phyloP scores from a whole-genome alignment of 1,284 basidiomycete species.

The Amylostereum areolatum region DNA sequence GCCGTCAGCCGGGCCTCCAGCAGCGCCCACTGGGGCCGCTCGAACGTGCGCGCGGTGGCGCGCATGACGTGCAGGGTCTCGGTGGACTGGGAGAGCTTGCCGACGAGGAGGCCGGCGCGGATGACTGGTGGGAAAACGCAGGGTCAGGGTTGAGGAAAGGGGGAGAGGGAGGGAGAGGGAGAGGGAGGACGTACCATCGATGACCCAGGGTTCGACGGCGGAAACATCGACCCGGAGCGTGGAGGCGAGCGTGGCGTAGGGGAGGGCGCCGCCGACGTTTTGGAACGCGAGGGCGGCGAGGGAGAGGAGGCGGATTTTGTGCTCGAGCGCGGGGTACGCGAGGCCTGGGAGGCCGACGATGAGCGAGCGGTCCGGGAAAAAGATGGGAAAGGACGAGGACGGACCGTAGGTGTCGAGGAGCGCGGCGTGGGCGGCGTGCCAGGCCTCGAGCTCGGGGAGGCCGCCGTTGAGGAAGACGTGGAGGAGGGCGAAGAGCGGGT shows the following conservation, averaged over 20 bases:
- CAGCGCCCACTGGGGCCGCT: slow-evolving; percentile 75
- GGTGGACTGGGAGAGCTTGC: slow-evolving; percentile 81
- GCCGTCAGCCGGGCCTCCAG: slow-evolving; percentile 74
- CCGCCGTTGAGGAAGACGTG: slow-evolving; percentile 68
- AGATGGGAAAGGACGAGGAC: slow-evolving; percentile 24
- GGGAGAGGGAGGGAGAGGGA: background rate
- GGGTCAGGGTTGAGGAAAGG: background rate
- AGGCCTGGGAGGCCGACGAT: slow-evolving; percentile 31
- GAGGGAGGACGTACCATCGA: slow-evolving; percentile 62
- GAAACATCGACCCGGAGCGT: slow-evolving; percentile 60
- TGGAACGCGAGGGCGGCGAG: slow-evolving; percentile 76
- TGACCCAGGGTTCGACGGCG: slow-evolving; percentile 88
- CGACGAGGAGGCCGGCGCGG: slow-evolving; percentile 75
- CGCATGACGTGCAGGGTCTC: slow-evolving; percentile 73
- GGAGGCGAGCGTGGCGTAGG: slow-evolving; percentile 70
- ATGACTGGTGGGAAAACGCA: slow-evolving; percentile 52
- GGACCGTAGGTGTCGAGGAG: slow-evolving; percentile 56
- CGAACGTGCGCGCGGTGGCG: slow-evolving; percentile 76
- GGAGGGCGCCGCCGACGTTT: slow-evolving; percentile 70
- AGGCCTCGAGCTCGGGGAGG: slow-evolving; percentile 58
- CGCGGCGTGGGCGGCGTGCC: slow-evolving; percentile 50
- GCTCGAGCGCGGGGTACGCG: slow-evolving; percentile 54
- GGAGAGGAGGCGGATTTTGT: slow-evolving; percentile 79
- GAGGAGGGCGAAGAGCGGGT: slow-evolving; percentile 63
- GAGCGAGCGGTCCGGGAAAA: slow-evolving; percentile 1